Evolutionary conservation across 257 asterid genomes (phyloP).

Genomic region (Fraxinus anomala): DNA sequence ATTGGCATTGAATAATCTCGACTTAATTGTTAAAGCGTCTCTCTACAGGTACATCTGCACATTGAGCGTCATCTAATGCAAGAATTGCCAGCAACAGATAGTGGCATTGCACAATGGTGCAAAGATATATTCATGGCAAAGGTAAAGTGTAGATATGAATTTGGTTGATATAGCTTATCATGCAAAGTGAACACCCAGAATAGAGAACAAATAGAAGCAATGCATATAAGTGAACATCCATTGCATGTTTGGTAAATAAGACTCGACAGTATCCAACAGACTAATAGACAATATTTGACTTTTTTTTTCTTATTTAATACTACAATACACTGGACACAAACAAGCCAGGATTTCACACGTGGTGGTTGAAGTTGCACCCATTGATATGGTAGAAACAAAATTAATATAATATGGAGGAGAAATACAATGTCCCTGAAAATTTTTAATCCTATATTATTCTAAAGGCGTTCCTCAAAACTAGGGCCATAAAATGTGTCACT

Average conservation of each 20-base stretch:
- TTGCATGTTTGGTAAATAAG: background rate
- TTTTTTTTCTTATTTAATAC: no score
- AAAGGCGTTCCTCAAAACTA: background rate
- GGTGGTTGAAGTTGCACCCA: background rate
- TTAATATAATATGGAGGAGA: background rate
- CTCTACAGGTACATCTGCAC: conserved; percentile 73
- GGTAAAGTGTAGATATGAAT: conserved; percentile 37
- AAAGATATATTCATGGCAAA: conserved; percentile 74
- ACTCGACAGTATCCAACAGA: background rate
- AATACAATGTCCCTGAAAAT: background rate
- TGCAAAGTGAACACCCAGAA: background rate
- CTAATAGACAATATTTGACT: background rate
- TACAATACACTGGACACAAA: background rate
- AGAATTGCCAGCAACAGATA: conserved; percentile 68
- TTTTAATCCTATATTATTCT: background rate
- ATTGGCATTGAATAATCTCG: background rate
- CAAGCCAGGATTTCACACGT: background rate
- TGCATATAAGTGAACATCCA: background rate
- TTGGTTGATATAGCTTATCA: background rate
- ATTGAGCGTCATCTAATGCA: conserved; percentile 63
- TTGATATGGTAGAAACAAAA: background rate
- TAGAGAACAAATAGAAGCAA: background rate
- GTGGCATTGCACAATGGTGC: conserved; percentile 89
- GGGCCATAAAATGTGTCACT: background rate
- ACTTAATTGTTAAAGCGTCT: conserved; percentile 21